These are phyloP conservation scores for Prorocentrum cordatum DNA, from an alignment of 169 alveolate genomes.

Conservation along the genomic window DNA sequence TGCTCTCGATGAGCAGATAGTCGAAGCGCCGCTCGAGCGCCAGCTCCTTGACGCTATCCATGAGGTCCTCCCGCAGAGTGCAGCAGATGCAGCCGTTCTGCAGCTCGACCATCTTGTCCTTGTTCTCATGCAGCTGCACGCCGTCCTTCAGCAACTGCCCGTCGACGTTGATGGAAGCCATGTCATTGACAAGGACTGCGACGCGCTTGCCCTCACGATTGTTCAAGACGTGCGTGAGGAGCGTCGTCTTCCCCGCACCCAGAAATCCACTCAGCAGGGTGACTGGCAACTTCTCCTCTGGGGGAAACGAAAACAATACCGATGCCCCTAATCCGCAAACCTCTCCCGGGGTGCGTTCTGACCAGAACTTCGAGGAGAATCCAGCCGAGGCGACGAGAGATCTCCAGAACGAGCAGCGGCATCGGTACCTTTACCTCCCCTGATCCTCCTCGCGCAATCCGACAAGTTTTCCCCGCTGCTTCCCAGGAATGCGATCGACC, in stretches of 20 bases:
- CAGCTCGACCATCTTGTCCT: slow-evolving; percentile 52
- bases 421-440: too few species aligned
- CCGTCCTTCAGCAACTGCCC: slow-evolving; percentile 7
- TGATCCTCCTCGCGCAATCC: too few species aligned
- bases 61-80: slow-evolving; percentile 41
- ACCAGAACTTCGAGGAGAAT: too few species aligned
- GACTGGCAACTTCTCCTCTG: slow-evolving; percentile 8
- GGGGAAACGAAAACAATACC: too few species aligned
- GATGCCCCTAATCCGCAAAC: too few species aligned
- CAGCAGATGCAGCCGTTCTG: slow-evolving; percentile 70
- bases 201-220: slow-evolving; percentile 14
- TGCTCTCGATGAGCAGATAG: slow-evolving; percentile 36
- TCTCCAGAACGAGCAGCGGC: too few species aligned
- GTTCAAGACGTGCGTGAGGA: slow-evolving; percentile 15
- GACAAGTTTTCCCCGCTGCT: too few species aligned
- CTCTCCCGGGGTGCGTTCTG: too few species aligned
- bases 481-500: too few species aligned
- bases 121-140: not conserved
- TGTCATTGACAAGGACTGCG: slow-evolving; percentile 57
- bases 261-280: slow-evolving; percentile 54
- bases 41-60: slow-evolving; percentile 17
- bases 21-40: slow-evolving; percentile 22
- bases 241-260: slow-evolving; percentile 48
- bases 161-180: slow-evolving; percentile 48
- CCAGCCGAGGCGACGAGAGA: too few species aligned